Evolutionary conservation across 2,329 filamentous ascomycete genomes (phyloP).

Genomic region (Xylaria sp.): DNA sequence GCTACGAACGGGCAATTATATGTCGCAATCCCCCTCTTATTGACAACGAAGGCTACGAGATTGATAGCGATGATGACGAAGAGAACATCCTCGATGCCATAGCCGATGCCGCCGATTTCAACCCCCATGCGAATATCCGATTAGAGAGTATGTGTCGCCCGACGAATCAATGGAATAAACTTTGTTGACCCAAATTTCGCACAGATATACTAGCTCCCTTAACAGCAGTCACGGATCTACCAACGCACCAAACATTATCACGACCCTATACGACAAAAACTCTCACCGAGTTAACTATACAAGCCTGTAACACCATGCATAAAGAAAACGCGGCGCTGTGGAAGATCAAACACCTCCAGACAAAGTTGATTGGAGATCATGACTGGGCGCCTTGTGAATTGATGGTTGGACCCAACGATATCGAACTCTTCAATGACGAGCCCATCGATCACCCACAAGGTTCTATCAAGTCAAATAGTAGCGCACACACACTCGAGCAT

Average conservation of each 20-base stretch:
- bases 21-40: conserved; percentile 76
- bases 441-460: conserved; percentile 49
- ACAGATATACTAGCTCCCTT: conserved; percentile 79
- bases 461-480: conserved; percentile 42
- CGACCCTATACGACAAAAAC: conserved; percentile 79
- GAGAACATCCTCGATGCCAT: conserved; percentile 69
- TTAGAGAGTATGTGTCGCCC: conserved; percentile 69
- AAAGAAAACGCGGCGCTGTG: conserved; percentile 78
- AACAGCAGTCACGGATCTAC: conserved; percentile 77
- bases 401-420: conserved; percentile 66
- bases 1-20: conserved; percentile 77
- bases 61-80: conserved; percentile 77
- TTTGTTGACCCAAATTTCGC: conserved; percentile 17
- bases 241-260: conserved; percentile 78
- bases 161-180: not conserved
- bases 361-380: conserved; percentile 78
- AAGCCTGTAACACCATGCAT: conserved; percentile 76
- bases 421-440: conserved; percentile 63
- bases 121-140: conserved; percentile 78
- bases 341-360: conserved; percentile 78
- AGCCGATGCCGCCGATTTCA: conserved; percentile 71
- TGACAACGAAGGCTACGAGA: conserved; percentile 81
- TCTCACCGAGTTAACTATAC: conserved; percentile 74
- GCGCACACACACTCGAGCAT: conserved; percentile 40
- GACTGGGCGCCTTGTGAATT: conserved; percentile 71